These are phyloP conservation scores for Urtica urens DNA, from an alignment of 306 rosid genomes.

Conservation along the genomic window DNA sequence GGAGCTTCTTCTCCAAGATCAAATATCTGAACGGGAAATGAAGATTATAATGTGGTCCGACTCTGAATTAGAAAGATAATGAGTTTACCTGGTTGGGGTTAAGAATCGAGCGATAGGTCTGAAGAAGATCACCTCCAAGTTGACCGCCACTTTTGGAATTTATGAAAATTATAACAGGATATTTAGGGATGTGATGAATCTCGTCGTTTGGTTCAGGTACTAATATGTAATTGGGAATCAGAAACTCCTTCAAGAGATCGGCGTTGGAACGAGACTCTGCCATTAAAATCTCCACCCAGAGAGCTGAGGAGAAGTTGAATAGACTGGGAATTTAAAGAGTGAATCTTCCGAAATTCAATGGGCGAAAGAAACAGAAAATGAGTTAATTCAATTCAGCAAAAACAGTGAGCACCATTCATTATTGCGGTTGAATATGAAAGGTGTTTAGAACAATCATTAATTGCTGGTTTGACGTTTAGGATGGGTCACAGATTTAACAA, in stretches of 20 bases:
- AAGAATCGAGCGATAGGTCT: conserved; percentile 47
- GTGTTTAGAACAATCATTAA: too few species aligned
- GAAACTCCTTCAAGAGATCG: conserved; percentile 33
- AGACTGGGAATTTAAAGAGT: too few species aligned
- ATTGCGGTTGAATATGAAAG: too few species aligned
- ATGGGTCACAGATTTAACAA: too few species aligned
- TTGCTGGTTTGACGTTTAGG: too few species aligned
- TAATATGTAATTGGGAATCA: conserved; percentile 62
- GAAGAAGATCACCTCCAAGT: conserved; percentile 76
- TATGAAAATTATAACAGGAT: conserved; percentile 71
- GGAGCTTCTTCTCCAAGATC: conserved; percentile 85
- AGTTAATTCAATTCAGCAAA: too few species aligned
- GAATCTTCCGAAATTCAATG: too few species aligned
- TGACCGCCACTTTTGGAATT: conserved; percentile 97
- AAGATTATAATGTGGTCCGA: too few species aligned
- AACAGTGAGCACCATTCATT: too few species aligned
- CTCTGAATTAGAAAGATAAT: background rate
- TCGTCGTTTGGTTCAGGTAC: conserved; percentile 30
- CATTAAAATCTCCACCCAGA: conserved; percentile 34
- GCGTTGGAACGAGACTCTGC: conserved; percentile 21
- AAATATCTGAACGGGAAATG: conserved; percentile 73
- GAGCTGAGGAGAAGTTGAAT: background rate
- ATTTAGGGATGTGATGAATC: conserved; percentile 25
- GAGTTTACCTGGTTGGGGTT: conserved; percentile 45
- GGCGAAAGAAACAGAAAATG: too few species aligned